phyloP scores from a whole-genome alignment of 2,329 filamentous ascomycete genomes.

The Cyphellophora attinorum region DNA sequence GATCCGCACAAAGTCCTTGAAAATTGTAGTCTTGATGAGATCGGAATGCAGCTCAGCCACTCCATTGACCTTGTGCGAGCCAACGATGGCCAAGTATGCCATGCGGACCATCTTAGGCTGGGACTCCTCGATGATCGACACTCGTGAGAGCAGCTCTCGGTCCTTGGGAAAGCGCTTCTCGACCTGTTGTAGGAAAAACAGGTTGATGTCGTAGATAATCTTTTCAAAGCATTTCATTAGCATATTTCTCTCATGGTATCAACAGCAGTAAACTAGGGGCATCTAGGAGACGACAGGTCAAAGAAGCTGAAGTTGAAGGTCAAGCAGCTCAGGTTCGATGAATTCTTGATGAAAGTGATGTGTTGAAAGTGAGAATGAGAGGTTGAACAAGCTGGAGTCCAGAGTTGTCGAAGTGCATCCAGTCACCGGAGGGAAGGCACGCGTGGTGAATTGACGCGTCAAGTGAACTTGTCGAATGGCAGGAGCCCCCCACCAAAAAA shows the following conservation, averaged over 20 bases:
- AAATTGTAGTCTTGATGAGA: conserved; percentile 97
- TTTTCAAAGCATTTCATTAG: no score
- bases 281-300: neutral
- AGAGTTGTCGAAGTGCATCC: no score
- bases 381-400: no score
- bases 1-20: conserved; percentile 95
- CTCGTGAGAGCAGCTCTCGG: conserved; percentile 69
- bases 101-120: conserved; percentile 97
- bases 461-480: no score
- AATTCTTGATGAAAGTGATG: no score
- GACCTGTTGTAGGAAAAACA: conserved; percentile 82
- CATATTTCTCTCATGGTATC: conserved; percentile 8
- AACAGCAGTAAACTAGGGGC: conserved; percentile 4
- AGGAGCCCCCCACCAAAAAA: no score
- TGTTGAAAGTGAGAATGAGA: no score
- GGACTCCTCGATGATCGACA: conserved; percentile 97
- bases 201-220: conserved; percentile 97
- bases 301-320: no score
- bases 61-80: conserved; percentile 98
- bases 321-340: no score
- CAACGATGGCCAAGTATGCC: conserved; percentile 89
- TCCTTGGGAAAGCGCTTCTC: conserved; percentile 87
- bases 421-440: no score
- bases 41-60: conserved; percentile 97
- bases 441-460: no score